phyloP scores from a whole-genome alignment of 495 filamentous ascomycete species.

The Aspergillus cristatus region DNA sequence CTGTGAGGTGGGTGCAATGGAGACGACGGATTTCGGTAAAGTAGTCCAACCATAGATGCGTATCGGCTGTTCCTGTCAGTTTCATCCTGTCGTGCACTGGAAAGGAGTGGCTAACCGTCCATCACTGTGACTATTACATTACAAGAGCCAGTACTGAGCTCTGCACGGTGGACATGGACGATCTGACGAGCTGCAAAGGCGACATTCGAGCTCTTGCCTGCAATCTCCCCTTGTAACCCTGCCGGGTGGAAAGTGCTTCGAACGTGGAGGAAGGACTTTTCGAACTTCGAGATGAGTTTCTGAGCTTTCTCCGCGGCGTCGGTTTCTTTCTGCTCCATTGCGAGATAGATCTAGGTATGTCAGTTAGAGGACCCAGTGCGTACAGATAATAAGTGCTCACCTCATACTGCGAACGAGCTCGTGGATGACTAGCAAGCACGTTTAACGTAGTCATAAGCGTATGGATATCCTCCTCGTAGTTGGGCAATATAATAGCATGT shows the following conservation, averaged over 20 bases:
- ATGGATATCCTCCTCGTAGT: constrained; percentile 60
- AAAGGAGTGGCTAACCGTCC: constrained; percentile 43
- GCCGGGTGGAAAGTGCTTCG: constrained; percentile 52
- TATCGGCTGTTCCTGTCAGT: constrained; percentile 45
- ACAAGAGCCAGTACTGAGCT: constrained; percentile 33
- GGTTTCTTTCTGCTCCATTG: constrained; percentile 58
- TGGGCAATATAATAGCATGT: constrained; percentile 58
- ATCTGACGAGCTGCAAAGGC: constrained; percentile 56
- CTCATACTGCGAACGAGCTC: constrained; percentile 55
- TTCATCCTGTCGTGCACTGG: background rate
- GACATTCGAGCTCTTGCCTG: constrained; percentile 61
- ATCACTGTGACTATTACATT: constrained; percentile 61
- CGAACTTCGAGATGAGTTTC: constrained; percentile 43
- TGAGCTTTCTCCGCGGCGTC: constrained; percentile 45
- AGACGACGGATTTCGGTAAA: constrained; percentile 52
- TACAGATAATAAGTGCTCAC: constrained; percentile 27
- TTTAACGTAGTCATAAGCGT: constrained; percentile 55
- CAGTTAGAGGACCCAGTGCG: background rate
- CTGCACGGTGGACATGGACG: constrained; percentile 39
- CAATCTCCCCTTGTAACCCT: constrained; percentile 51
- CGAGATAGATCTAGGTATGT: constrained; percentile 49
- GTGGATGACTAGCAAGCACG: constrained; percentile 55
- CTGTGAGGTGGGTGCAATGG: constrained; percentile 45
- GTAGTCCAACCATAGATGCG: constrained; percentile 56
- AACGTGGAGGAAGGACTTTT: constrained; percentile 50